phyloP scores from a whole-genome alignment of 176 grass and related monocot species.

The Hyparrhenia diplandra region DNA sequence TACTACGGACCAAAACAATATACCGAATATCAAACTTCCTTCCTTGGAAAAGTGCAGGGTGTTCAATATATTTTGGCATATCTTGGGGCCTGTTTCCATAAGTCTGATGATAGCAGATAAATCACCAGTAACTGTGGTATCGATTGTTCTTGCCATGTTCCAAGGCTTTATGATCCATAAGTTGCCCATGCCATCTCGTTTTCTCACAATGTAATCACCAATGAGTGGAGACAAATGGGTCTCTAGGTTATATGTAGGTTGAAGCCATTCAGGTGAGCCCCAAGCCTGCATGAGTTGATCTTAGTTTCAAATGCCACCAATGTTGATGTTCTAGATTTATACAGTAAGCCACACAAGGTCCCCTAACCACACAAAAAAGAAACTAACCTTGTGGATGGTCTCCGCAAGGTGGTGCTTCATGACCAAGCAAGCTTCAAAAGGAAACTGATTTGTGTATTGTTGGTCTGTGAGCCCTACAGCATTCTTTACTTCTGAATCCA shows the following conservation, averaged over 20 bases:
- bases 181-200: constrained; percentile 63
- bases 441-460: constrained; percentile 93
- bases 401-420: constrained; percentile 97
- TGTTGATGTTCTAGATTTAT: background rate
- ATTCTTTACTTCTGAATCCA: constrained; percentile 83
- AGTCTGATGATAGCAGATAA: constrained; percentile 87
- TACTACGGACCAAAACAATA: constrained; percentile 83
- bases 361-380: background rate
- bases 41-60: constrained; percentile 72
- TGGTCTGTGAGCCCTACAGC: constrained; percentile 62
- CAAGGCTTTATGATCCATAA: constrained; percentile 98
- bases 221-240: constrained; percentile 86
- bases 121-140: constrained; percentile 81
- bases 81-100: constrained; percentile 98
- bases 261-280: constrained; percentile 92
- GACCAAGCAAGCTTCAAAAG: constrained; percentile 93
- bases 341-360: background rate
- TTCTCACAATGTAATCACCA: constrained; percentile 71
- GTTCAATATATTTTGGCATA: constrained; percentile 97
- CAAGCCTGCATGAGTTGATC: constrained; percentile 62
- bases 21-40: constrained; percentile 96
- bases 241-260: constrained; percentile 96
- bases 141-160: constrained; percentile 98
- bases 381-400: constrained; percentile 72
- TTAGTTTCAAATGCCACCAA: constrained; percentile 25